Conservation (phyloP, 805 yeast genomes). For the Maudiozyma pseudohumilis region DNA sequence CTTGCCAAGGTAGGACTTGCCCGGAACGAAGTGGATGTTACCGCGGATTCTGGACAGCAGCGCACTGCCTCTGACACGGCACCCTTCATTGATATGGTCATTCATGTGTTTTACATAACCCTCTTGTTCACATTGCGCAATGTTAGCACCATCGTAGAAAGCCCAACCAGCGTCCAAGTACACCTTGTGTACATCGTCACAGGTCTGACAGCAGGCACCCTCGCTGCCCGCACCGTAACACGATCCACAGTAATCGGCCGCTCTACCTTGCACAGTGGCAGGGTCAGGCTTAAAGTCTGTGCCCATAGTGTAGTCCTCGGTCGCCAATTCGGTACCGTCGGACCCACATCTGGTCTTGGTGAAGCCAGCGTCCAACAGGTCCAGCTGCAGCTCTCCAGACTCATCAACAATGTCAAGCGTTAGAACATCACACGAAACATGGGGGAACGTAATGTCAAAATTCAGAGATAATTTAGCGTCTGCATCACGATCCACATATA, state of each 20-base stretch:
- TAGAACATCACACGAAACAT: slow-evolving; percentile 74
- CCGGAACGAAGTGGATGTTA: slow-evolving; percentile 93
- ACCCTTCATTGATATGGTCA: slow-evolving; percentile 67
- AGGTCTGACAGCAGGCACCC: slow-evolving; percentile 67
- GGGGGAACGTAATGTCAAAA: slow-evolving; percentile 74
- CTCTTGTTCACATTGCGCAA: slow-evolving; percentile 84
- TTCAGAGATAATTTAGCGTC: slow-evolving; percentile 67
- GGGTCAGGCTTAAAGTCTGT: slow-evolving; percentile 27
- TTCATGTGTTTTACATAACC: slow-evolving; percentile 64
- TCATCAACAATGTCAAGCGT: slow-evolving; percentile 83
- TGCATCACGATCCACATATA: slow-evolving; percentile 80
- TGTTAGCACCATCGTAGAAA: slow-evolving; percentile 76
- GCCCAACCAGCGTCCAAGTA: slow-evolving; percentile 77
- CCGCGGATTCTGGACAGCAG: slow-evolving; percentile 81
- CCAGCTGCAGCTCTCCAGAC: slow-evolving; percentile 74
- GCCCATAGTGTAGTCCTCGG: slow-evolving; percentile 36
- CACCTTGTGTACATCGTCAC: slow-evolving; percentile 72
- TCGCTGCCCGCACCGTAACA: slow-evolving; percentile 82
- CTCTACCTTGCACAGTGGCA: neutral
- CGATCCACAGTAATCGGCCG: slow-evolving; percentile 58
- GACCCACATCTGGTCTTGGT: slow-evolving; percentile 47
- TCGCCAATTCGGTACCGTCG: slow-evolving; percentile 39
- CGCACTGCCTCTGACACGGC: slow-evolving; percentile 74
- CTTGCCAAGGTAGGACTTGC: slow-evolving; percentile 50
- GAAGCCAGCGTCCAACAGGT: slow-evolving; percentile 62